phyloP scores from a whole-genome alignment of 2,329 filamentous ascomycete species.

The Graphiopsis chlorocephala region DNA sequence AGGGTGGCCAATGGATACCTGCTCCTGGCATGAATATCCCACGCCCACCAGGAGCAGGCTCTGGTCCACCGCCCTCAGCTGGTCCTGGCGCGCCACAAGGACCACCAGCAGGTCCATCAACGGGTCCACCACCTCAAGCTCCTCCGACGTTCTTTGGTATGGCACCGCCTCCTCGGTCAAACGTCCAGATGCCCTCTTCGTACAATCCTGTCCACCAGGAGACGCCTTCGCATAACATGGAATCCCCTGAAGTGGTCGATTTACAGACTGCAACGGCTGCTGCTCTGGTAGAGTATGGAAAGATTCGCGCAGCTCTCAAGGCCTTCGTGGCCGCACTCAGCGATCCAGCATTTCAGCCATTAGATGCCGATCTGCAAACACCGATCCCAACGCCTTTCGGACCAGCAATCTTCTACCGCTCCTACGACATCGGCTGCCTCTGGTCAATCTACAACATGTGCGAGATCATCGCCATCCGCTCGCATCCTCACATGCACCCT shows the following conservation, averaged over 20 bases:
- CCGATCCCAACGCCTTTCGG: constrained; percentile 74
- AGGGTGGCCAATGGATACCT: constrained; percentile 57
- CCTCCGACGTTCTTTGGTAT: constrained; percentile 54
- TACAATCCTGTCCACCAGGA: constrained; percentile 31
- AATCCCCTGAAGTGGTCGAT: constrained; percentile 39
- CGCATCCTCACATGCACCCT: constrained; percentile 87
- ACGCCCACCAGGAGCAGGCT: constrained; percentile 33
- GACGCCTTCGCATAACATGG: constrained; percentile 21
- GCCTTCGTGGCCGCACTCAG: constrained; percentile 60
- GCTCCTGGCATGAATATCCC: constrained; percentile 47
- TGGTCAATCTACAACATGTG: constrained; percentile 88
- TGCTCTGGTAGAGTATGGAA: constrained; percentile 76
- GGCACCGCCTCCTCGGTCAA: constrained; percentile 40
- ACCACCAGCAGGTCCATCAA: background rate
- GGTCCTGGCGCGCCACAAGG: background rate
- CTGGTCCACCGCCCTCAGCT: constrained; percentile 17
- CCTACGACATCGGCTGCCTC: constrained; percentile 80
- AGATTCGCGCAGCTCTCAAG: constrained; percentile 69
- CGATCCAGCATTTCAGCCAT: constrained; percentile 71
- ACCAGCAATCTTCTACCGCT: constrained; percentile 74
- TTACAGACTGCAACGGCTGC: constrained; percentile 63
- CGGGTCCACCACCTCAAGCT: constrained; percentile 22
- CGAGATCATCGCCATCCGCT: constrained; percentile 75
- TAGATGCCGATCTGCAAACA: constrained; percentile 65
- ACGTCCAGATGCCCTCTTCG: constrained; percentile 42